Percentiles rank a stretch among this genome's conserved stretches.
These are phyloP conservation scores for Leishmania amazonensis DNA, from an alignment of 208 protist species.

Conservation along the genomic window DNA sequence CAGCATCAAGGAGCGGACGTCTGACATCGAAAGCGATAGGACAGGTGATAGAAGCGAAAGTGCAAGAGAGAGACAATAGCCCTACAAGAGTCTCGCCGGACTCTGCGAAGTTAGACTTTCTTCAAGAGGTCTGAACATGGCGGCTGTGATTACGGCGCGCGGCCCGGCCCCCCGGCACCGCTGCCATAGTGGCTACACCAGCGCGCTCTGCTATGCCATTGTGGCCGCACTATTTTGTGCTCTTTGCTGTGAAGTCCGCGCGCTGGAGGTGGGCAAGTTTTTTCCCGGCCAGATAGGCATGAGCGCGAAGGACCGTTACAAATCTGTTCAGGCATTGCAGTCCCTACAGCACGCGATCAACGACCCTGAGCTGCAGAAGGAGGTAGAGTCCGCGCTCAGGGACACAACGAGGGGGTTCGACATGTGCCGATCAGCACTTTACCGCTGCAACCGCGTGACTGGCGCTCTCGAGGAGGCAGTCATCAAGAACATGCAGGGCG, in stretches of 20 bases:
- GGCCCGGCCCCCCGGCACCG: not conserved
- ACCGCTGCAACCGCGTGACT: conserved; percentile 13
- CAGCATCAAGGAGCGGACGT: not conserved
- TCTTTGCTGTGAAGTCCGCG: not conserved
- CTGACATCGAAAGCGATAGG: not conserved
- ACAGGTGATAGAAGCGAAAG: not conserved
- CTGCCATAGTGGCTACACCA: not conserved
- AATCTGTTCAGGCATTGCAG: not conserved
- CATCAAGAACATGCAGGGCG: conserved; percentile 2
- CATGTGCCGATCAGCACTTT: conserved; percentile 3
- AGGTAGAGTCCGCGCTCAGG: not conserved
- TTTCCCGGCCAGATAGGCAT: not conserved
- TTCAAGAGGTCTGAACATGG: not conserved
- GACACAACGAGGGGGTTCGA: not conserved
- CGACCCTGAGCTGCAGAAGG: not conserved
- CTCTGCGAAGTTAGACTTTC: not conserved
- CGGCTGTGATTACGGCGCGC: not conserved
- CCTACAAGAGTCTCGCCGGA: not conserved
- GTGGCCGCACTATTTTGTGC: not conserved
- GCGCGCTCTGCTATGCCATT: not conserved
- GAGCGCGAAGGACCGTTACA: not conserved
- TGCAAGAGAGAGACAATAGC: not conserved
- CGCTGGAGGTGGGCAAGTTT: not conserved
- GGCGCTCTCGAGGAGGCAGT: not conserved
- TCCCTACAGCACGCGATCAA: not conserved